Base-by-base conservation (phyloP, 23 red algal species). In the Gracilaria vermiculophylla region DNA sequence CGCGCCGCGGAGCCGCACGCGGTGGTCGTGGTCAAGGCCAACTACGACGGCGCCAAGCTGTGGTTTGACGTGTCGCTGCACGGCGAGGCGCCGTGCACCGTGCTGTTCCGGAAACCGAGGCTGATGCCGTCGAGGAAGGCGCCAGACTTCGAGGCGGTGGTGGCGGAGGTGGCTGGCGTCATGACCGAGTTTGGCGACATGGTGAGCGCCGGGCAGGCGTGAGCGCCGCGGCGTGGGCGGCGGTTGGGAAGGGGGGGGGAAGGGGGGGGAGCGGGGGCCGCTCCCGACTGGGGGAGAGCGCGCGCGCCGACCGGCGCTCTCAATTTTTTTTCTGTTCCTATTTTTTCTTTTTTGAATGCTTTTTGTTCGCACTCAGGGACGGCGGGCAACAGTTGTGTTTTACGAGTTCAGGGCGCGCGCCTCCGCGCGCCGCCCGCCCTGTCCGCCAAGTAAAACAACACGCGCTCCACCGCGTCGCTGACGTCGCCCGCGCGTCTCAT, bases 31-130 rank as follows among this genome's bases (percentile, higher is more conserved):
- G 54, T 86, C 23, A 69, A 53, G 61, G 61, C 44, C 29, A 70
- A 74, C 12, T 86, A 86, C 45, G 81, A 86, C 64, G 81, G 81
- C 25, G 48, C 61, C 2, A 13, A 27, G 33, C 48, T 86, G 50
- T 32, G 41, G 49, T 86, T 86, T 32, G 81, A 53, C 19, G 62
- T 86, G 2, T 65, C 61, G 54, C 43, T 86, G 53, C 81, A 86
- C 36, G 81, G 81, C 15, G 81, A 86, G 21, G 54, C 81, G 11
- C 81, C 81, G 28, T 86, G 81, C 11, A 86, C 81, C 8, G 66
- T 86, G 20, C 62, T 86, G 81, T 86, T 86, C 49, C 39, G 66
- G 25, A 54, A 32, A 23, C 81, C 81, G 6, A 7, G 21, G 45
- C 54, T 86, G 17, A 17, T 86, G 16, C n/a, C 81, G 61, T 16